phyloP scores from a whole-genome alignment of 768 basidiomycete genomes.

The Suillus plorans region DNA sequence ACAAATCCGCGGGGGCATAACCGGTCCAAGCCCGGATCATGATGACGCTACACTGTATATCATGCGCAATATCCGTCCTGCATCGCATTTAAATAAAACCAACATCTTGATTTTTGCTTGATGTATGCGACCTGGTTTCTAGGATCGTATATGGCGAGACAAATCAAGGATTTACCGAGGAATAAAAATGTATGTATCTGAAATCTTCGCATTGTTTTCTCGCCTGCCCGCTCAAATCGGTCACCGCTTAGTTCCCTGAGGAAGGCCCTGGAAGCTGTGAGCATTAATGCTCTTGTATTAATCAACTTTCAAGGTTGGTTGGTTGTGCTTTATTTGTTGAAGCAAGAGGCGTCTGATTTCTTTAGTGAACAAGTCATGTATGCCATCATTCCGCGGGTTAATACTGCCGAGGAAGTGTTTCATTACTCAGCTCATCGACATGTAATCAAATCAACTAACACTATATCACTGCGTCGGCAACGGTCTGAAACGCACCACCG shows the following conservation, averaged over 20 bases:
- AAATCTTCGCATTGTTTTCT: not conserved
- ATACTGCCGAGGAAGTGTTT: not conserved
- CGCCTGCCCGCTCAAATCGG: not conserved
- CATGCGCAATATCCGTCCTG: not conserved
- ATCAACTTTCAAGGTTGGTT: not conserved
- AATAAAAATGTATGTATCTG: not conserved
- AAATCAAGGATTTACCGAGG: not conserved
- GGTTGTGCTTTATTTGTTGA: not conserved
- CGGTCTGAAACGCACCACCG: not conserved
- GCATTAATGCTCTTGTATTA: not conserved
- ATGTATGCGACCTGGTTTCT: not conserved
- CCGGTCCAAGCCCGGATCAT: not conserved
- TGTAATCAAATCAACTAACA: not conserved
- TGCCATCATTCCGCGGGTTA: constrained; percentile 3
- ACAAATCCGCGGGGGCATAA: not conserved
- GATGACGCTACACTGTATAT: not conserved
- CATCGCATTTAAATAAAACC: not conserved
- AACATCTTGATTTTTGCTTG: not conserved
- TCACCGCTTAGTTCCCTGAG: not conserved
- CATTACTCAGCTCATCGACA: not conserved
- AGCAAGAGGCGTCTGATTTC: not conserved
- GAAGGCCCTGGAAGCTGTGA: not conserved
- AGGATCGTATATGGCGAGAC: not conserved
- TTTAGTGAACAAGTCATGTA: not conserved
- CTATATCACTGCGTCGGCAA: constrained; percentile 1